Conservation (phyloP, 2,329 filamentous ascomycete species). For the Zymoseptoria ardabiliae region DNA sequence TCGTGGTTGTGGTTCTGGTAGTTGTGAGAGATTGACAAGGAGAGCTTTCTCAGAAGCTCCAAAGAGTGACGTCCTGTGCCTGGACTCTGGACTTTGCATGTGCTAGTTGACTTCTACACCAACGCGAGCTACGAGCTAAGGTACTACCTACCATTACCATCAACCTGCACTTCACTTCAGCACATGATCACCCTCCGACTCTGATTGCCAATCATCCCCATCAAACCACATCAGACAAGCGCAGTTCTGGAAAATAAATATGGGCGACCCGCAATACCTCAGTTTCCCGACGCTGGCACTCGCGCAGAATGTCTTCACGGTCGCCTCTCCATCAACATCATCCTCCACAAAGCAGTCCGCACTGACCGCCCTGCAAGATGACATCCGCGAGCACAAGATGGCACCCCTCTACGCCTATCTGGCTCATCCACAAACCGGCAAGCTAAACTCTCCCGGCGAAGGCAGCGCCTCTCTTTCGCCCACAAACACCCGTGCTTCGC, state of each 20-base stretch:
- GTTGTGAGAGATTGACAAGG: neutral
- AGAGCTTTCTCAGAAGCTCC: neutral
- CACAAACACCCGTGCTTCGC: conserved; percentile 26
- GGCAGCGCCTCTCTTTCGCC: conserved; percentile 24
- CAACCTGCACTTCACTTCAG: conserved; percentile 1
- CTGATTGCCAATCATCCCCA: neutral
- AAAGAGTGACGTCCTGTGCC: neutral
- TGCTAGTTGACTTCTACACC: neutral
- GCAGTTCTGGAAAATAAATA: conserved; percentile 25
- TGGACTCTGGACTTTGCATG: neutral
- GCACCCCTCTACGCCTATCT: conserved; percentile 79
- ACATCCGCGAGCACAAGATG: conserved; percentile 78
- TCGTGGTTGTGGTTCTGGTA: neutral
- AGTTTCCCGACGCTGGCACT: conserved; percentile 77
- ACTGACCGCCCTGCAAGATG: conserved; percentile 69
- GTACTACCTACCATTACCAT: neutral
- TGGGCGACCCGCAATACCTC: conserved; percentile 77
- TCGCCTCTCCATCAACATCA: conserved; percentile 71
- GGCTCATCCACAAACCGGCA: conserved; percentile 72
- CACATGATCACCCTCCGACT: conserved; percentile 1
- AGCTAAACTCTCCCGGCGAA: conserved; percentile 71
- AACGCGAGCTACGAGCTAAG: neutral
- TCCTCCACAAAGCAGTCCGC: conserved; percentile 61
- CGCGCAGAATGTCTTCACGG: conserved; percentile 77
- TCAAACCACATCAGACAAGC: neutral